phyloP scores from a whole-genome alignment of 805 yeast genomes.

The Candida insectalens region DNA sequence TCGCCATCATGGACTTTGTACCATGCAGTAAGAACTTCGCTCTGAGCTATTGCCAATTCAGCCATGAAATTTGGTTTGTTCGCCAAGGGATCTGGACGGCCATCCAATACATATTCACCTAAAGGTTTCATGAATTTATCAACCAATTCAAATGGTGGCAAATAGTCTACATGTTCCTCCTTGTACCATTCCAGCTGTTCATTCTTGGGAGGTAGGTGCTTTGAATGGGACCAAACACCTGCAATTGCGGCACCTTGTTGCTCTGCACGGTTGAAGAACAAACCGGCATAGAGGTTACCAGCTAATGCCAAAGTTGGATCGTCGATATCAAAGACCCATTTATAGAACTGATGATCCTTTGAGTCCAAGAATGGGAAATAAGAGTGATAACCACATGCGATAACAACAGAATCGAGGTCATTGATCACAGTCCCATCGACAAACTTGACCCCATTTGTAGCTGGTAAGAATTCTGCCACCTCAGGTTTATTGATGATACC shows the following conservation, averaged over 20 bases:
- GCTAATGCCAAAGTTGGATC: constrained; percentile 36
- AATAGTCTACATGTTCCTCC: neutral
- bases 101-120: neutral
- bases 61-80: neutral
- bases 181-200: constrained; percentile 26
- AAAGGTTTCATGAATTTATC: neutral
- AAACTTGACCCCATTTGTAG: constrained; percentile 17
- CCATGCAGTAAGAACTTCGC: constrained; percentile 4
- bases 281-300: constrained; percentile 32
- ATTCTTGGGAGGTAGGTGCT: constrained; percentile 28
- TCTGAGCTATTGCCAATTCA: too few relatives aligned
- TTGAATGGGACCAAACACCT: constrained; percentile 41
- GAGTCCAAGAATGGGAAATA: constrained; percentile 29
- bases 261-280: constrained; percentile 40
- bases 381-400: constrained; percentile 43
- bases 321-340: constrained; percentile 27
- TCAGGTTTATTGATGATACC: constrained; percentile 13
- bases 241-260: constrained; percentile 42
- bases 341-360: constrained; percentile 9
- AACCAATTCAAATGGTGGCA: neutral
- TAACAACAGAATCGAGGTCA: constrained; percentile 30
- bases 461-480: constrained; percentile 8
- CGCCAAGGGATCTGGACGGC: neutral
- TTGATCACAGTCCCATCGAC: constrained; percentile 23
- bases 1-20: neutral